A percentile compares a stretch with the other conserved stretches of the same genome.
Evolutionary conservation across 306 rosid species (phyloP).

Genomic region (Acacia melanoxylon): DNA sequence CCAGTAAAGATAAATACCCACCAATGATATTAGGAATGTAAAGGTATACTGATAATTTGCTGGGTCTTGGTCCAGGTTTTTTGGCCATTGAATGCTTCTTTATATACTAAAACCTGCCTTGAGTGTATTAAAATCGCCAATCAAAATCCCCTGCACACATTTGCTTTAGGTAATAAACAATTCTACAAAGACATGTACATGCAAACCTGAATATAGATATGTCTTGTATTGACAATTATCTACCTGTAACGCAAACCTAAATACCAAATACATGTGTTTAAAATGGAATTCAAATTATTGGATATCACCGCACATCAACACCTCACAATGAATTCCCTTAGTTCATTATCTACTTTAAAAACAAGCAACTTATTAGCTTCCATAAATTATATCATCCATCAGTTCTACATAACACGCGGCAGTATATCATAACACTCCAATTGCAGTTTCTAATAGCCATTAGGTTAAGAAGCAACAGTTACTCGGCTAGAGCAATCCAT

Average conservation of each 20-base stretch:
- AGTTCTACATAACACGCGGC: not conserved
- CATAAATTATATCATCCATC: not conserved
- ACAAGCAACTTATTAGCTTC: not conserved
- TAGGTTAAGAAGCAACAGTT: not conserved
- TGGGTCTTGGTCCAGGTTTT: slow-evolving; percentile 51
- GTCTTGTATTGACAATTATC: slow-evolving; percentile 18
- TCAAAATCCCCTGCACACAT: slow-evolving; percentile 39
- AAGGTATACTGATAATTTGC: slow-evolving; percentile 76
- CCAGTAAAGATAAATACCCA: slow-evolving; percentile 47
- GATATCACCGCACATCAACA: slow-evolving; percentile 4
- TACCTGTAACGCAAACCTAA: not conserved
- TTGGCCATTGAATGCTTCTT: slow-evolving; percentile 67
- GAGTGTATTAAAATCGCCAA: slow-evolving; percentile 28
- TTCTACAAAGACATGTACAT: slow-evolving; percentile 16
- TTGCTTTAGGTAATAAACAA: slow-evolving; percentile 35
- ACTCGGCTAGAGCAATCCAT: not conserved
- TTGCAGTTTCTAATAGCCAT: slow-evolving; percentile 10
- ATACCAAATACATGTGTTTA: not conserved
- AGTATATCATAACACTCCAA: not conserved
- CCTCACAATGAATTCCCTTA: slow-evolving; percentile 11
- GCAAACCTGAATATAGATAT: not conserved
- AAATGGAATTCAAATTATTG: not conserved
- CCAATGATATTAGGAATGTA: slow-evolving; percentile 90
- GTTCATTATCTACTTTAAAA: slow-evolving; percentile 9
- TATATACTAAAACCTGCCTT: slow-evolving; percentile 33